Evolutionary conservation across 2,329 filamentous ascomycete genomes (phyloP), one percentile per base, ranked within the genome.

Genomic region (Colletotrichum sansevieriae): DNA sequence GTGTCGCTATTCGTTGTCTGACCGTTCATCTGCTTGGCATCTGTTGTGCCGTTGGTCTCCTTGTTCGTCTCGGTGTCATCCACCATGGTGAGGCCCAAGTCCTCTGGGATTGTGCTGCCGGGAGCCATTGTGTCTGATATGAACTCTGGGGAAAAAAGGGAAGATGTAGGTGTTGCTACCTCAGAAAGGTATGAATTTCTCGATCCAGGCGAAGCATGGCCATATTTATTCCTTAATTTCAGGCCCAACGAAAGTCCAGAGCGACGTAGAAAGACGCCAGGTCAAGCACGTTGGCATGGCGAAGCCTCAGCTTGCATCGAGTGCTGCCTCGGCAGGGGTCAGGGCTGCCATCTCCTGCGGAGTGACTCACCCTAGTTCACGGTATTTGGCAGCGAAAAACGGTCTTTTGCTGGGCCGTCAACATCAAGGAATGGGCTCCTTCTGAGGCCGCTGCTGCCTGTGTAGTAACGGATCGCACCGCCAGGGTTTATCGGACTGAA

Each of bases 401-500:
- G 12, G 18, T 12, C 15, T 54, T 54, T 54, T 35, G 29, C 49
- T 10, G 9, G 9, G n/a, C 9, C 7, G n/a, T 39, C n/a, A 15
- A 41, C 15, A 5, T 18, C 39, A 43, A 57, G n/a, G 11, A 22
- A 12, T 15, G 47, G 47, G 5, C 13, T 10, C 25, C 22, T 47
- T 15, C 20, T 22, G 59, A 62, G 59, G 59, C 59, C 47, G 47
- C 59, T 69, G 62, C 66, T 69, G 66, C 66, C 66, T 69, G 51
- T 55, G 15, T 4, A 6, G 22, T 15, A n/a, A n/a, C 47, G 12
- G 35, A 20, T 20, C 39, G 10, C 5, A 8, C 3, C 18, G 18
- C 22, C 13, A 3, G 43, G 35, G 3, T 20, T 44, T 11, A 15
- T 52, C 41, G 3, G 54, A 69, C 20, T n/a, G 22, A 49, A n/a